These are phyloP conservation scores for Tricholoma saponaceum DNA, from an alignment of 768 basidiomycete species.

Conservation along the genomic window DNA sequence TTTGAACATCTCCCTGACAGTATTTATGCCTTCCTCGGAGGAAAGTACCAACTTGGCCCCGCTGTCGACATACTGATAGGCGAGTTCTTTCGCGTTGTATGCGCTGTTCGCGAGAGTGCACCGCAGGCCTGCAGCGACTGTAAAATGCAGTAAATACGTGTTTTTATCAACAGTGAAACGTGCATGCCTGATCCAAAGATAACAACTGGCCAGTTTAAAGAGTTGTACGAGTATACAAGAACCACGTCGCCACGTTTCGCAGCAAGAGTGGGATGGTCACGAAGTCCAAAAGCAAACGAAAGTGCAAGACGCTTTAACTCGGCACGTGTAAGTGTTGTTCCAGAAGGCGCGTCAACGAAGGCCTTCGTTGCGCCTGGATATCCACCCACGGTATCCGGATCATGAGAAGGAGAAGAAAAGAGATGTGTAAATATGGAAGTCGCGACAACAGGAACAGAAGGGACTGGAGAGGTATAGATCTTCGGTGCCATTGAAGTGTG, in stretches of 20 bases:
- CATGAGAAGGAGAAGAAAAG: conserved; percentile 26
- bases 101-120: conserved; percentile 72
- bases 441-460: conserved; percentile 32
- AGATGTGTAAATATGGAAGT: conserved; percentile 49
- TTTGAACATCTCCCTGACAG: conserved; percentile 55
- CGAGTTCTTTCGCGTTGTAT: conserved; percentile 66
- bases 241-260: conserved; percentile 51
- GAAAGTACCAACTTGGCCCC: conserved; percentile 59
- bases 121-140: conserved; percentile 61
- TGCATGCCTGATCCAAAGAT: conserved; percentile 39
- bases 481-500: conserved; percentile 29
- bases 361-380: conserved; percentile 44
- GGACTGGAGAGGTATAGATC: conserved; percentile 45
- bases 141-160: not conserved
- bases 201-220: conserved; percentile 45
- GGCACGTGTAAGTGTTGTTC: conserved; percentile 49
- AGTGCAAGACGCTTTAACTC: conserved; percentile 51
- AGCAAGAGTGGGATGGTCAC: conserved; percentile 30
- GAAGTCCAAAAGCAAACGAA: conserved; percentile 55
- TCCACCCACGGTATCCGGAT: conserved; percentile 32
- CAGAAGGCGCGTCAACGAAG: conserved; percentile 64
- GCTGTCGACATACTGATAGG: conserved; percentile 68
- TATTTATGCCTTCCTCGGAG: conserved; percentile 54
- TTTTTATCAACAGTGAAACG: not conserved
- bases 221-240: conserved; percentile 70